Conservation (phyloP, 495 filamentous ascomycete species). For the Aspergillus wentii region DNA sequence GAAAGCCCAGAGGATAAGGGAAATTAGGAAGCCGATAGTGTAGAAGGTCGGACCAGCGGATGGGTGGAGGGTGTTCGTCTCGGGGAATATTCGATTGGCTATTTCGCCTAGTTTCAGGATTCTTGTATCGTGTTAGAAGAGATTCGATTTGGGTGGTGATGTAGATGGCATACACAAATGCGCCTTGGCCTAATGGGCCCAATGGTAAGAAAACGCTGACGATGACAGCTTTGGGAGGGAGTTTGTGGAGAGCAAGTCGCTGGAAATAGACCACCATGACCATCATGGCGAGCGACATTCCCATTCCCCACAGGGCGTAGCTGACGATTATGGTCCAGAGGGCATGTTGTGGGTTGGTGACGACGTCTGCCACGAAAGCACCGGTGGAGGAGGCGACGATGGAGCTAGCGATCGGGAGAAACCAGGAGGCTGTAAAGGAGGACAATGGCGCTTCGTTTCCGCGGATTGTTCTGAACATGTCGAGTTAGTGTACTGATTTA, state of each 20-base stretch:
- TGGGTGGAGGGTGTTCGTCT: constrained; percentile 37
- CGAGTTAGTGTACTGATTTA: neutral
- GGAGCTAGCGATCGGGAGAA: constrained; percentile 55
- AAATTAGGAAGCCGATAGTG: constrained; percentile 45
- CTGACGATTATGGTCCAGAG: constrained; percentile 51
- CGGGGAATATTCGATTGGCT: constrained; percentile 43
- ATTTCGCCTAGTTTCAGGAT: constrained; percentile 53
- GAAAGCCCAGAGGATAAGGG: constrained; percentile 56
- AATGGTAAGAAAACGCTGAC: constrained; percentile 60
- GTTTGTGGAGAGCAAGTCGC: constrained; percentile 50
- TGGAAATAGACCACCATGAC: constrained; percentile 58
- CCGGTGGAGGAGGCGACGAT: constrained; percentile 58
- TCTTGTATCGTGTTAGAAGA: constrained; percentile 5
- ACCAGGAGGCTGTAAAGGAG: constrained; percentile 54
- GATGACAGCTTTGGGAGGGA: constrained; percentile 54
- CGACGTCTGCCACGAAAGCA: constrained; percentile 46
- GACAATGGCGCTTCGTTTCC: constrained; percentile 24
- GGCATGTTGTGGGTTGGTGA: constrained; percentile 47
- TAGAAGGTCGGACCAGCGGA: constrained; percentile 49
- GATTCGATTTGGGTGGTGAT: neutral
- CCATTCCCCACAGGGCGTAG: constrained; percentile 58
- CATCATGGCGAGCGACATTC: constrained; percentile 49
- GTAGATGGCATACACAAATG: constrained; percentile 33
- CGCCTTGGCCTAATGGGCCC: constrained; percentile 55
- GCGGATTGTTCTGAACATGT: constrained; percentile 25